Conservation (phyloP, 2,329 filamentous ascomycete species). For the Elsinoe ampelina region DNA sequence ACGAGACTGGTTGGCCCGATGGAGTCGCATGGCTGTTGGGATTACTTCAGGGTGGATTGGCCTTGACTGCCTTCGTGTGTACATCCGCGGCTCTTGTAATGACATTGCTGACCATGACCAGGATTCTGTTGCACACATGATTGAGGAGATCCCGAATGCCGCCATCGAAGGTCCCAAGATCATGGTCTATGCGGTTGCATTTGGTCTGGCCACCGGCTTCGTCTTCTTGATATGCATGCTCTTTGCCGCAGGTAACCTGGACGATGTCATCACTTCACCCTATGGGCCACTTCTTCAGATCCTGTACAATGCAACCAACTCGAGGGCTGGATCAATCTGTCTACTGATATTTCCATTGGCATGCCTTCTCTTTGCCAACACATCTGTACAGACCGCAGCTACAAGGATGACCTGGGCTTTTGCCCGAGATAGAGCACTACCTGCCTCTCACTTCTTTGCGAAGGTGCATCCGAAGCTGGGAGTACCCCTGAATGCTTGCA, state of each 20-base stretch:
- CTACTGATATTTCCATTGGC: constrained; percentile 29
- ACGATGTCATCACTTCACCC: constrained; percentile 24
- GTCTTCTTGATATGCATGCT: constrained; percentile 29
- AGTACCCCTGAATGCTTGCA: constrained; percentile 28
- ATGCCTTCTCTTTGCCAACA: constrained; percentile 28
- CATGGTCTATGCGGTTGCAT: constrained; percentile 30
- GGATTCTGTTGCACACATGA: constrained; percentile 45
- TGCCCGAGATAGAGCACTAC: constrained; percentile 28
- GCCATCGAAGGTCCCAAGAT: constrained; percentile 28
- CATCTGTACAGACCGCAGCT: constrained; percentile 29
- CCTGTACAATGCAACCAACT: constrained; percentile 28
- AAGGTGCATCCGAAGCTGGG: constrained; percentile 28
- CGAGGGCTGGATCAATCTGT: constrained; percentile 27
- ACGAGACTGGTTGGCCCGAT: constrained; percentile 36
- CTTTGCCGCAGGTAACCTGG: constrained; percentile 27
- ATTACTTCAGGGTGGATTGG: constrained; percentile 30
- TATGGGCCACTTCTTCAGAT: constrained; percentile 28
- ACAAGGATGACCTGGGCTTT: constrained; percentile 31
- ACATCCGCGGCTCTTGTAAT: not conserved
- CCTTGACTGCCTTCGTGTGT: constrained; percentile 35
- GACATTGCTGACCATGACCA: not conserved
- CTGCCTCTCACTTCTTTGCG: constrained; percentile 27
- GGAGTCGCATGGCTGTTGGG: constrained; percentile 36
- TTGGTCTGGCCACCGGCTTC: constrained; percentile 29
- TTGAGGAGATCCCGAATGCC: constrained; percentile 30